phyloP scores from a whole-genome alignment of 768 basidiomycete species.

The Galerina marginata region DNA sequence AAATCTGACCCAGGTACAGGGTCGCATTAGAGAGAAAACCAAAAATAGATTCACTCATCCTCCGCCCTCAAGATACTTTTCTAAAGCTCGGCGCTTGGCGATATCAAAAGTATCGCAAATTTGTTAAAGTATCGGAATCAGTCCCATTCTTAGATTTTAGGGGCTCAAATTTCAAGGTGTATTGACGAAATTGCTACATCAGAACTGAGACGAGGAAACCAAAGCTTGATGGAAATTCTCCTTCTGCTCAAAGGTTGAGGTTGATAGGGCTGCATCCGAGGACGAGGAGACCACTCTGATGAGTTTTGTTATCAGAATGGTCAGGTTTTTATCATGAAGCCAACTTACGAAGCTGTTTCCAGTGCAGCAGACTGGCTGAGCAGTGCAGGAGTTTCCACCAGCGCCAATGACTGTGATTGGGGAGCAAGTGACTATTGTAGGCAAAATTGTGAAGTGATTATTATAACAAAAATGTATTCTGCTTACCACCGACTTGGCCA shows the following conservation, averaged over 20 bases:
- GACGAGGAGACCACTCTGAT: slow-evolving; percentile 32
- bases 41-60: too few species aligned
- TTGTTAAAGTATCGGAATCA: too few species aligned
- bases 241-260: slow-evolving; percentile 22
- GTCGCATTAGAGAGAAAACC: too few species aligned
- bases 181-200: too few species aligned
- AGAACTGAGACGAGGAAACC: too few species aligned
- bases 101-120: too few species aligned
- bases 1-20: too few species aligned
- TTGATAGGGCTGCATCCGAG: slow-evolving; percentile 37
- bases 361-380: slow-evolving; percentile 36
- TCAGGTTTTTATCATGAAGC: not conserved
- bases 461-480: not conserved
- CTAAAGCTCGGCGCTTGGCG: too few species aligned
- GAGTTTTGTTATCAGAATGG: slow-evolving; percentile 4
- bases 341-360: slow-evolving; percentile 30
- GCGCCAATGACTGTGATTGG: slow-evolving; percentile 33
- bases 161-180: too few species aligned
- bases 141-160: too few species aligned
- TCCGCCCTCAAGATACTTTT: too few species aligned
- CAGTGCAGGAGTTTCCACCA: slow-evolving; percentile 27
- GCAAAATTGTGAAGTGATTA: not conserved
- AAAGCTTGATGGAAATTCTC: not conserved
- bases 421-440: slow-evolving; percentile 29
- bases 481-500: slow-evolving; percentile 23